Conservation (phyloP, 305 asterid genomes). For the Ajuga reptans region DNA sequence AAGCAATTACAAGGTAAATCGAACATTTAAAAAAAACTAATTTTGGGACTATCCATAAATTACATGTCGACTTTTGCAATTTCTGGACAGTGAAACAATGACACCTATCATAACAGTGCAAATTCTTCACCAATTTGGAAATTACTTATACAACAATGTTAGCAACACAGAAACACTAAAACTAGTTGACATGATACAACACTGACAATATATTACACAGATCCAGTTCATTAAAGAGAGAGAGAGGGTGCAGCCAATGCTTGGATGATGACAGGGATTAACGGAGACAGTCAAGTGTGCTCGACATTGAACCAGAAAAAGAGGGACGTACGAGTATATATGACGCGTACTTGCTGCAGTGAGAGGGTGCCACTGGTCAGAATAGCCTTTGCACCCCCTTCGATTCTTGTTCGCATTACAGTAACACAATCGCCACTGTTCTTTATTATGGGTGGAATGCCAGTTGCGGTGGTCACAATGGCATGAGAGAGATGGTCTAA, state of each 20-base stretch:
- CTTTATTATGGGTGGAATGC: slow-evolving; percentile 31
- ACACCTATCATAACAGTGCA: not conserved
- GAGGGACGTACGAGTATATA: slow-evolving; percentile 68
- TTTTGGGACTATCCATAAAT: no score
- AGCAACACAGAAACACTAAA: not conserved
- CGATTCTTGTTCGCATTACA: slow-evolving; percentile 67
- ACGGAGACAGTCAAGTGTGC: slow-evolving; percentile 21
- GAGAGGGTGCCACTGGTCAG: slow-evolving; percentile 76
- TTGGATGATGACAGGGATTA: not conserved
- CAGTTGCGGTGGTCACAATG: slow-evolving; percentile 72
- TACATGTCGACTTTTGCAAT: no score
- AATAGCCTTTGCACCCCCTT: slow-evolving; percentile 96
- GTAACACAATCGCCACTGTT: slow-evolving; percentile 47
- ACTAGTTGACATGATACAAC: slow-evolving; percentile 8
- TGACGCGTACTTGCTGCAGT: slow-evolving; percentile 71
- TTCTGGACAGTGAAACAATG: not conserved
- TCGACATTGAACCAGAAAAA: slow-evolving; percentile 77
- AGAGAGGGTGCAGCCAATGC: not conserved
- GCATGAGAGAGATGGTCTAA: slow-evolving; percentile 91
- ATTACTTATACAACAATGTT: slow-evolving; percentile 17
- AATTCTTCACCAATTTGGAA: slow-evolving; percentile 6
- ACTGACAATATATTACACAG: slow-evolving; percentile 5
- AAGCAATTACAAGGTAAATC: no score
- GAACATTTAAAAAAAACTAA: no score
- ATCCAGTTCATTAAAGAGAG: not conserved